These are phyloP conservation scores for Saururus chinensis DNA, from an alignment of 164 flowering plant species.

Conservation along the genomic window DNA sequence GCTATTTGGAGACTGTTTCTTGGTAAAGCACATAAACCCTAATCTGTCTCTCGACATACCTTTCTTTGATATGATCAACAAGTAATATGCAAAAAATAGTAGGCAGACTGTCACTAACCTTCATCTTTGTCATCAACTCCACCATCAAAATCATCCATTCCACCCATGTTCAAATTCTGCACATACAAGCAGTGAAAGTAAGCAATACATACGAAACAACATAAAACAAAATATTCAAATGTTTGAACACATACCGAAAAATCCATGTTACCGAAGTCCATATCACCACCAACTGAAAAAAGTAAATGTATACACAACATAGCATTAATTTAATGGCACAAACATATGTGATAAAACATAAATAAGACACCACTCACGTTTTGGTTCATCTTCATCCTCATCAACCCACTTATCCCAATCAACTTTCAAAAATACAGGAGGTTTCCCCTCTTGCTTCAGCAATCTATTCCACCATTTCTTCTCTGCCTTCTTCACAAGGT, in stretches of 20 bases:
- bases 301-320: background rate
- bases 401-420: slow-evolving; percentile 86
- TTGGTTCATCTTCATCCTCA: slow-evolving; percentile 55
- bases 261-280: slow-evolving; percentile 47
- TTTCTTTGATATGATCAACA: too few species aligned
- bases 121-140: slow-evolving; percentile 15
- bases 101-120: slow-evolving; percentile 11
- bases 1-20: too few species aligned
- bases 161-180: slow-evolving; percentile 28
- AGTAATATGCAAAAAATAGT: background rate
- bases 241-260: slow-evolving; percentile 38
- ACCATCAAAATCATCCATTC: slow-evolving; percentile 16
- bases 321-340: background rate
- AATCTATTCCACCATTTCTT: slow-evolving; percentile 65
- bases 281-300: slow-evolving; percentile 25
- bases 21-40: background rate
- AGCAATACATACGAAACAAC: background rate
- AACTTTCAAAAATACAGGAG: slow-evolving; percentile 52
- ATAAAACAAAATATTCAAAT: background rate
- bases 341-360: background rate
- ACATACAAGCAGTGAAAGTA: background rate
- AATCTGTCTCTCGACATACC: too few species aligned
- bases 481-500: slow-evolving; percentile 57
- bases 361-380: background rate
- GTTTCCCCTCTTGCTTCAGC: slow-evolving; percentile 44